Evolutionary conservation across 179 eudicot species (phyloP).

Genomic region (Beta lomatogona): DNA sequence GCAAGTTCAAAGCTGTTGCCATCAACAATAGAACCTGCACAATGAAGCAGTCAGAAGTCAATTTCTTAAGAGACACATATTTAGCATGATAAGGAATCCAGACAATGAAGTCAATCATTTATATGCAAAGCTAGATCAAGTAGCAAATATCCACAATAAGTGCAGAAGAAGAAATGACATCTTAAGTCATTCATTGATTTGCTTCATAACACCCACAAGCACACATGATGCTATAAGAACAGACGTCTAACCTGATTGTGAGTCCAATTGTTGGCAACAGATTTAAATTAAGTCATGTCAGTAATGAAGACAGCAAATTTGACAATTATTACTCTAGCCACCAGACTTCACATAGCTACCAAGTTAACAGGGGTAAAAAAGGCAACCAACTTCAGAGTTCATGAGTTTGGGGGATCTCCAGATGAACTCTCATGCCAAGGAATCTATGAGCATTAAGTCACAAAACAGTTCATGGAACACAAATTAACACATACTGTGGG

Average conservation of each 20-base stretch:
- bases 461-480: background rate
- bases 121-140: background rate
- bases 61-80: background rate
- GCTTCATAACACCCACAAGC: background rate
- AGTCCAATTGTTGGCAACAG: background rate
- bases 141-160: background rate
- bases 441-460: background rate
- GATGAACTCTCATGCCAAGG: background rate
- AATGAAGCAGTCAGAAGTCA: background rate
- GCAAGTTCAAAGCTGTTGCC: conserved; percentile 85
- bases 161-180: background rate
- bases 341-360: background rate
- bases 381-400: too few species aligned
- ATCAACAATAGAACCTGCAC: conserved; percentile 84
- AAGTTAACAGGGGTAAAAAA: background rate
- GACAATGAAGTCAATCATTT: background rate
- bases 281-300: background rate
- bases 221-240: background rate
- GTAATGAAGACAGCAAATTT: background rate
- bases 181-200: conserved; percentile 3
- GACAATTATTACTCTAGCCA: background rate
- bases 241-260: background rate
- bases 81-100: conserved; percentile 2
- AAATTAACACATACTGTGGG: conserved; percentile 66
- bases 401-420: background rate